Base-by-base conservation (phyloP, 495 filamentous ascomycete species). In the Antarctomyces pellizariae region DNA sequence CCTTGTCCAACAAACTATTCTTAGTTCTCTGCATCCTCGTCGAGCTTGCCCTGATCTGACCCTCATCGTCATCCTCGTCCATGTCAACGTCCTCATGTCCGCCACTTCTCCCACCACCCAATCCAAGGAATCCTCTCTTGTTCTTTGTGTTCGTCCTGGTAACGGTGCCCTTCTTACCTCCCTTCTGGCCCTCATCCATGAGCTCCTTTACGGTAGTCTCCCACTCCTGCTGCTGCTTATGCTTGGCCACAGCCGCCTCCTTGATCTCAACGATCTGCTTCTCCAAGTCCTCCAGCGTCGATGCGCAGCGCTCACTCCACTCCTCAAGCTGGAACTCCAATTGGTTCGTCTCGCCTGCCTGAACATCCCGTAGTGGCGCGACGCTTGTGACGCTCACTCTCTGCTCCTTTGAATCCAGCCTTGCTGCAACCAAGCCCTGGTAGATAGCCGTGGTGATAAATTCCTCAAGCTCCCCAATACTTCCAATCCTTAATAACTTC, bases 391-490 rank as follows among this genome's bases (percentile, higher is more conserved):
- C 67, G 41, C 65, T 66, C 12, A 93, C 68, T 34, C 57, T 56
- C 11, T 70, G 63, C 32, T 66, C 52, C 24, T 61, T 58, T 7
- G 83, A 76, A 43, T 84, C 76, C 19, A 95, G 73, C 34, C 78
- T 79, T 5, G 67, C 86, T 13, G 59, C 58, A 18, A 97, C 47
- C 0, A 97, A 66, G 11, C 68, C 73, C 19, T 72, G 62, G 59
- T 93, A 95, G 48, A 93, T 75, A 36, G 80, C 66, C 36, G 67
- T 65, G 45, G 86, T 91, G 32, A 95, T 64, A 29, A 95, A 71
- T 37, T 82, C 67, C 57, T 97, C 86, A 38, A 97, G 71, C 21
- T 73, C 68, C 17, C 75, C 64, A 29, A 59, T 44, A 32, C 52
- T 59, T 26, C 66, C 37, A 16, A 92, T 69, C 28, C 58, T 64